Base-by-base conservation (phyloP, 108 stramenopile genomes). In the Tribonema minus region DNA sequence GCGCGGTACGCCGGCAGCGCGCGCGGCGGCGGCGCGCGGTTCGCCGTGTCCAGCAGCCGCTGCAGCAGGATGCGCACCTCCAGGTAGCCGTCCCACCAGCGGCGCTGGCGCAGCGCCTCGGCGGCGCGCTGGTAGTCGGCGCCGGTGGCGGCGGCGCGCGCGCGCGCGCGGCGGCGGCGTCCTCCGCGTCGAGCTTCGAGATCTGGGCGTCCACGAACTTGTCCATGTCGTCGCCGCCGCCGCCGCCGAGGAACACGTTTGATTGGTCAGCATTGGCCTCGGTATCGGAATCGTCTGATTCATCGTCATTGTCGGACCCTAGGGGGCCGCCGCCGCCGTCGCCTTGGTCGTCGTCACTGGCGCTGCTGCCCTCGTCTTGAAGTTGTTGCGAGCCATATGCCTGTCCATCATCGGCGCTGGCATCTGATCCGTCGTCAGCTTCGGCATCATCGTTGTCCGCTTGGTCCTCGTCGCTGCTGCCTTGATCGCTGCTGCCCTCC, bases 41-140 rank as follows among this genome's bases (percentile, higher is more conserved):
- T 80, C 23, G 68, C 70, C 12, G 41, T 61, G 2, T 63, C 62
- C 31, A 80, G 38, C 27, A 80, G 41, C 15, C 79, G 79, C 39
- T 80, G 79, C 37, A 80, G 68, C 41, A 80, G 54, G 40, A 80
- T 80, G 32, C 79, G 79, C 33, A 80, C 61, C 33, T 80, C 79
- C 68, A 80, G 68, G 25, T 63, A 20, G 4, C 68, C 46, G 37
- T 80, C 68, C 79, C 79, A 80, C 79, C 68, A 62, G 59, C 71
- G 41, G 62, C 61, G 70, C 33, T 80, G 69, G 39, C 61, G 70
- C 39, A 3, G 58, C 30, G 58, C 41, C 26, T 28, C 15, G 30
- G 12, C 65, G 6, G 36, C 36, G 6, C 33, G 28, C 4, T n/a
- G 65, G 7, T 35, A 32, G 9, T 37, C 1, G 23, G 23, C 65